These are phyloP conservation scores for Alternaria brassicae DNA, from an alignment of 2,329 filamentous ascomycete genomes.

Conservation along the genomic window DNA sequence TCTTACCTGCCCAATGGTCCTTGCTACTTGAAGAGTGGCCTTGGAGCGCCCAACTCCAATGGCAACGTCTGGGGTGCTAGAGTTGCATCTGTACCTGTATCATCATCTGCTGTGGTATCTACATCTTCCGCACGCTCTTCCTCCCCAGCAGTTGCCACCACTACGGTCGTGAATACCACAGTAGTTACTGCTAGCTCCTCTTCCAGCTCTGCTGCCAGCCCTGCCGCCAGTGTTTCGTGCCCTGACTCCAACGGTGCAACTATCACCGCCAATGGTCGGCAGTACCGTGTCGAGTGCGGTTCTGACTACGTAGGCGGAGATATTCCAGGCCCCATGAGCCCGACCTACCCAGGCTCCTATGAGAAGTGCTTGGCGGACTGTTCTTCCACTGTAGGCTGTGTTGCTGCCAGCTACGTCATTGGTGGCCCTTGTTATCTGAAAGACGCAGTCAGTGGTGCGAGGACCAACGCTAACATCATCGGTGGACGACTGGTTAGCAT, in stretches of 20 bases:
- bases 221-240: constrained; percentile 11
- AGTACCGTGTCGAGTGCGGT: constrained; percentile 19
- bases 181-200: not conserved
- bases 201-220: not conserved
- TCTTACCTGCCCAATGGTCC: constrained; percentile 21
- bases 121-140: constrained; percentile 1
- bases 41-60: constrained; percentile 13
- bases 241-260: constrained; percentile 11
- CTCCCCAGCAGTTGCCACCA: not conserved
- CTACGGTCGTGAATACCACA: not conserved
- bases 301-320: constrained; percentile 15
- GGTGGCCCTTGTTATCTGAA: constrained; percentile 30
- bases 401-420: constrained; percentile 28
- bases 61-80: constrained; percentile 18
- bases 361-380: constrained; percentile 28
- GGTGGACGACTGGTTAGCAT: constrained; percentile 21
- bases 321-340: not conserved
- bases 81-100: not conserved
- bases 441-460: constrained; percentile 6
- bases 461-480: constrained; percentile 19
- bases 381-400: constrained; percentile 21
- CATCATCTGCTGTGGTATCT: not conserved
- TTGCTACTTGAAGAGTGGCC: constrained; percentile 18
- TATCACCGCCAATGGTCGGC: not conserved
- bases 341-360: constrained; percentile 22